Evolutionary conservation across 2,329 filamentous ascomycete species (phyloP), one percentile per base, ranked within the genome.

Genomic region (Paecilomyces sp.): DNA sequence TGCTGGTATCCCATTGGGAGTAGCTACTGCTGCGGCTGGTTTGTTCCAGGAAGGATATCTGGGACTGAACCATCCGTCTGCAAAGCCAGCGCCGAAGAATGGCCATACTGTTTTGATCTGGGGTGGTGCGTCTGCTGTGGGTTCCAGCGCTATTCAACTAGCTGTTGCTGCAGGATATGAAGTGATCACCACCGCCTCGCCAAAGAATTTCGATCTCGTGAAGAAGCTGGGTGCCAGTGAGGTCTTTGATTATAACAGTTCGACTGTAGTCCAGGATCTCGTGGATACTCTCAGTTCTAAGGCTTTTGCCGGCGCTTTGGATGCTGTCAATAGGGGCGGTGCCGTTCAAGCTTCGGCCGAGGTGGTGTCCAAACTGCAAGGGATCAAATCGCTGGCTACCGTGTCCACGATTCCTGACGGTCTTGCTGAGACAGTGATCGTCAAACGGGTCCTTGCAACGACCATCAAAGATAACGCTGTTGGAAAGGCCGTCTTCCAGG

Each of bases 111-210:
- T 80, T 0, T 64, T 84, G 4, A 67, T 84, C 13, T 84, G 80
- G 79, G 82, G 82, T n/a, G 83, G 82, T 0, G 76, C 79, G 2
- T 77, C 78, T 0, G 74, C 72, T 22, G 79, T 82, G 2, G 81
- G 82, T 0, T 73, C 73, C 33, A 71, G 67, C 2, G 77, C 76
- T 0, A 76, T 81, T 52, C 79, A 82, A 59, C 65, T 80, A 3
- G 77, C 76, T 0, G 70, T 66, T 0, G 74, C 72, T 0, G 65
- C 75, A 12, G 77, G 78, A 3, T 72, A 77, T 57, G 71, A 73
- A 25, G 76, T 81, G 9, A 64, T 76, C 58, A 68, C 69, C 1
- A 76, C 77, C 0, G 72, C 73, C 0, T 74, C 74, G 4, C 67
- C 67, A 12, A 73, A 69, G 51, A 82, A 83, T 64, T 76, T 77